Evolutionary conservation across 495 filamentous ascomycete genomes (phyloP).

Genomic region (Geopyxis carbonaria): DNA sequence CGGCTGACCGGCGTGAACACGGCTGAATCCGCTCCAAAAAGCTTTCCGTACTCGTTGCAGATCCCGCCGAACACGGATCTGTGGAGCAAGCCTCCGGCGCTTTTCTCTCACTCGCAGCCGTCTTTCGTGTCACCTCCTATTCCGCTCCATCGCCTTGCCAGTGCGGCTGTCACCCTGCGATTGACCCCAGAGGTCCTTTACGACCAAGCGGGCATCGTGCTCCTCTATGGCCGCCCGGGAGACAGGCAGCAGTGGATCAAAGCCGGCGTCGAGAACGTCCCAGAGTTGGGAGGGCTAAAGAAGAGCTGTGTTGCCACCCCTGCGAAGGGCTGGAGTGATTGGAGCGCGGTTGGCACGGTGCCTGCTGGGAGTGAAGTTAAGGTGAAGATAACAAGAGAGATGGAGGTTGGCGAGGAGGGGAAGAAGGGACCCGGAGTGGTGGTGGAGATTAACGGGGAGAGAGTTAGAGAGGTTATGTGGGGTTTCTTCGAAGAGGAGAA

Average conservation of each 20-base stretch:
- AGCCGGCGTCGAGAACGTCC: neutral
- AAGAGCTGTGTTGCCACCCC: neutral
- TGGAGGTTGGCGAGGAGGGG: neutral
- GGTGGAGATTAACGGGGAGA: neutral
- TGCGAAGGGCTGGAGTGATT: neutral
- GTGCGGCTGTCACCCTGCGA: neutral
- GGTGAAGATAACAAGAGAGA: neutral
- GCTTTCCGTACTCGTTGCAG: neutral
- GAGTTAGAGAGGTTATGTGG: neutral
- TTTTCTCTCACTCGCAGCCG: neutral
- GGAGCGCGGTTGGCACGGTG: neutral
- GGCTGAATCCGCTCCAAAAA: neutral
- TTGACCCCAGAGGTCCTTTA: neutral
- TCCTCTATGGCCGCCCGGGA: neutral
- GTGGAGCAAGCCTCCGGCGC: neutral
- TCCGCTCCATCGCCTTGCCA: neutral
- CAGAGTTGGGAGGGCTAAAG: neutral
- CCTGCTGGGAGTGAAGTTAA: no score
- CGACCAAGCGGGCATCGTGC: neutral
- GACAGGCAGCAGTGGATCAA: neutral
- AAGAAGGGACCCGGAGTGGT: neutral
- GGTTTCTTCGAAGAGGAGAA: neutral
- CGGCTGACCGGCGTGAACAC: neutral
- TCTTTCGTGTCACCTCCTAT: neutral
- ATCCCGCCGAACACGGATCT: neutral